phyloP scores from a whole-genome alignment of 257 asterid species.

The Ilex aquifolium region DNA sequence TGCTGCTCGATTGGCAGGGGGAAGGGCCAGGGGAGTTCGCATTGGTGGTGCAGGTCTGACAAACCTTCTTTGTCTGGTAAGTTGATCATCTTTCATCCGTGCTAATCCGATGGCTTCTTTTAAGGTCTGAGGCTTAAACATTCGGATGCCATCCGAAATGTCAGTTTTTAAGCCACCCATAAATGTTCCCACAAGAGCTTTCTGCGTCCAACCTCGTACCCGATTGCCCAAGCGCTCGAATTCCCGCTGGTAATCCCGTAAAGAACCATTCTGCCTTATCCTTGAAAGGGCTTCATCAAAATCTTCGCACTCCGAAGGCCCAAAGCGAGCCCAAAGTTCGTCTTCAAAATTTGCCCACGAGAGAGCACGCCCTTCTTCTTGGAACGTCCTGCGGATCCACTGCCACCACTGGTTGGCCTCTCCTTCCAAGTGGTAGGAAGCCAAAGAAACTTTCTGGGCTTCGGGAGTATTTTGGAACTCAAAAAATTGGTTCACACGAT shows the following conservation, averaged over 20 bases:
- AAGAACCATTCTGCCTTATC: neutral
- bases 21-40: no score
- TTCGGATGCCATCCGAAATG: neutral
- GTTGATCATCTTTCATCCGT: neutral
- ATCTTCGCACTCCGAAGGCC: neutral
- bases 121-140: neutral
- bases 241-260: neutral
- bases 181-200: neutral
- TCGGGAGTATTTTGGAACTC: neutral
- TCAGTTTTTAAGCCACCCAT: neutral
- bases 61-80: neutral
- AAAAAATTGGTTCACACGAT: neutral
- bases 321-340: neutral
- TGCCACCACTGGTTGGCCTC: neutral
- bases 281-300: neutral
- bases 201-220: neutral
- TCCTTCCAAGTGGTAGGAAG: neutral
- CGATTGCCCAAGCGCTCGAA: neutral
- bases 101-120: neutral
- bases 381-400: neutral
- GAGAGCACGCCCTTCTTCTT: neutral
- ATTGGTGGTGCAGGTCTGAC: no score
- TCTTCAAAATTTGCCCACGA: neutral
- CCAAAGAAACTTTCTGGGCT: neutral
- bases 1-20: no score